Evolutionary conservation across 208 protist genomes (phyloP).

Genomic region (Crithidia acanthocephali): DNA sequence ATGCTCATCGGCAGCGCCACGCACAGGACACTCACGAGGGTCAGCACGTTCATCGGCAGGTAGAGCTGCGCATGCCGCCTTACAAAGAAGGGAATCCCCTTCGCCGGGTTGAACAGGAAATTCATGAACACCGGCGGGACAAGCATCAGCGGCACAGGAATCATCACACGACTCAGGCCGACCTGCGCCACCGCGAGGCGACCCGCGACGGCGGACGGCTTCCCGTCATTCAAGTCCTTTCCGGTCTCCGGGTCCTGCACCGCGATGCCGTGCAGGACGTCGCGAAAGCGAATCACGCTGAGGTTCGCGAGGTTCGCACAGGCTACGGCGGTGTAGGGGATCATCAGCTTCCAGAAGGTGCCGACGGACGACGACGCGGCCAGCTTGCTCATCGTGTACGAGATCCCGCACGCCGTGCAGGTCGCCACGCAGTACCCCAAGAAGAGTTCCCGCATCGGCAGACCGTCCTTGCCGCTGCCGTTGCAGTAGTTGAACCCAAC

Average conservation of each 20-base stretch:
- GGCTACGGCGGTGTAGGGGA: conserved; percentile 85
- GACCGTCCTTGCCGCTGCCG: conserved; percentile 69
- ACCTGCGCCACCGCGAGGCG: conserved; percentile 71
- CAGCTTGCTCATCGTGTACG: conserved; percentile 28
- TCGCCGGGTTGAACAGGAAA: conserved; percentile 39
- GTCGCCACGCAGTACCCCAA: conserved; percentile 43
- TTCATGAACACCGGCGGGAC: conserved; percentile 78
- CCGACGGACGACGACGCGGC: conserved; percentile 22
- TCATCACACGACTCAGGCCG: conserved; percentile 65
- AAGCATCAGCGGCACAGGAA: conserved; percentile 70
- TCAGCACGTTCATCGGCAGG: conserved; percentile 53
- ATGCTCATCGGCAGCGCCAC: conserved; percentile 59
- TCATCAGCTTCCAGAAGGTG: conserved; percentile 38
- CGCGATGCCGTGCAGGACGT: conserved; percentile 67
- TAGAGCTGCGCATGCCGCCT: conserved; percentile 41
- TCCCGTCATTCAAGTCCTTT: conserved; percentile 47
- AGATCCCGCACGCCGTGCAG: conserved; percentile 31
- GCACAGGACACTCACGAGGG: conserved; percentile 47
- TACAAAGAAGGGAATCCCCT: conserved; percentile 41
- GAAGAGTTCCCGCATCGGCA: conserved; percentile 54
- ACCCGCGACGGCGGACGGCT: conserved; percentile 65
- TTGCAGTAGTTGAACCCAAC: conserved; percentile 94
- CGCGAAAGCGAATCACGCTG: conserved; percentile 73
- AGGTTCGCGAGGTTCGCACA: conserved; percentile 83
- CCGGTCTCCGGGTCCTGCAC: conserved; percentile 65